Percentiles rank a stretch among this genome's conserved stretches.
phyloP scores from a whole-genome alignment of 352 stramenopile genomes.

The Globisporangium spinosum region DNA sequence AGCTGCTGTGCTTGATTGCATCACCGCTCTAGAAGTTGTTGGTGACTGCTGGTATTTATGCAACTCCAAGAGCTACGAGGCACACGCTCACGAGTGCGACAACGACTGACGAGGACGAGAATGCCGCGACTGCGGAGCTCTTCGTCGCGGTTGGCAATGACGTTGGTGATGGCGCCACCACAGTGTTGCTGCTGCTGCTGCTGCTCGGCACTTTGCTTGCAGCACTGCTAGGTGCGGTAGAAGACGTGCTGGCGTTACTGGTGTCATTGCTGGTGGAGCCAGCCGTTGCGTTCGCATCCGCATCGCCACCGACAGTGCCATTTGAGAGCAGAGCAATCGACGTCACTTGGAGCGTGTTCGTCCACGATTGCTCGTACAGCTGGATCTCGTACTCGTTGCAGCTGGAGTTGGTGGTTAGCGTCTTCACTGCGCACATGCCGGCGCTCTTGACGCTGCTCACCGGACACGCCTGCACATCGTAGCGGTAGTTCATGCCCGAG shows the following conservation, averaged over 20 bases:
- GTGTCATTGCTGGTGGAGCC: background rate
- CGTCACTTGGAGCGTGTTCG: conserved; percentile 49
- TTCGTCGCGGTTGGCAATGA: background rate
- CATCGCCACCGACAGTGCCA: background rate
- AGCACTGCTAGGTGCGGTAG: background rate
- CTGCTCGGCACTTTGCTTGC: background rate
- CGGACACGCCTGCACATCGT: conserved; percentile 50
- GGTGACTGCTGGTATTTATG: background rate
- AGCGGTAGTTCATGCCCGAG: conserved; percentile 73
- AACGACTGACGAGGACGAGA: background rate
- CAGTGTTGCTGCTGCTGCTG: background rate
- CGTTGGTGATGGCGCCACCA: background rate
- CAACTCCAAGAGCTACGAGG: background rate
- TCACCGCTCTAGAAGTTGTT: too few species aligned
- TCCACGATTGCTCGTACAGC: conserved; percentile 63
- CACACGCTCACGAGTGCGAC: background rate
- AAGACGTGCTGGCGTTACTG: background rate
- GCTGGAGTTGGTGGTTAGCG: conserved; percentile 25
- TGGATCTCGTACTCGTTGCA: conserved; percentile 38
- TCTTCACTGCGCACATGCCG: conserved; percentile 31
- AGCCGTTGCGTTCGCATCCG: background rate
- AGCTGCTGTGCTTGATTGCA: too few species aligned
- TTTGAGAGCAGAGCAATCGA: conserved; percentile 25
- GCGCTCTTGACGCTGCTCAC: conserved; percentile 28
- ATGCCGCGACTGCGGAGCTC: background rate